Conservation (phyloP, 1,284 basidiomycete species). For the Psilocybe mexicana region DNA sequence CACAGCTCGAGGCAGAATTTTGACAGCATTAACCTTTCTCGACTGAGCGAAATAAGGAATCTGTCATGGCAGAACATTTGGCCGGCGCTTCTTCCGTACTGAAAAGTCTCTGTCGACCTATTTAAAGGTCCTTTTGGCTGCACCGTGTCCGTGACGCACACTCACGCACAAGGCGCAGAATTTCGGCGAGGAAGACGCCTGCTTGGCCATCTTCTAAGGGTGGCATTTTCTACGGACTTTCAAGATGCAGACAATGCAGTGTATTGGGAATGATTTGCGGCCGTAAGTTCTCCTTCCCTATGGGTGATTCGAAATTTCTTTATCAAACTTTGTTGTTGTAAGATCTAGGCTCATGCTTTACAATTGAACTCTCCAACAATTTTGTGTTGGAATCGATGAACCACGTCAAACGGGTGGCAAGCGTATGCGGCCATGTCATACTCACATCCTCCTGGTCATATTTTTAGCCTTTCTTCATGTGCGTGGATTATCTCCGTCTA, state of each 20-base stretch:
- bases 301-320: background rate
- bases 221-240: background rate
- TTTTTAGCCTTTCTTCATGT: constrained; percentile 12
- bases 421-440: background rate
- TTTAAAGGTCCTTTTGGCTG: background rate
- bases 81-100: constrained; percentile 12
- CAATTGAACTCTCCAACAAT: background rate
- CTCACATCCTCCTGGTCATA: background rate
- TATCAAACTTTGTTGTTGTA: background rate
- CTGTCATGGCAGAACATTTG: constrained; percentile 6
- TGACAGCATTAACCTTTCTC: background rate
- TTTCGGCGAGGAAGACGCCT: background rate
- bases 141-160: no score
- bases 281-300: background rate
- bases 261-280: no score
- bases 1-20: background rate
- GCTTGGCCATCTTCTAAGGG: background rate
- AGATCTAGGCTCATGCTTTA: background rate
- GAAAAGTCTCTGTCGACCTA: background rate
- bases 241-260: no score
- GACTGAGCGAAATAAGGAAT: constrained; percentile 3
- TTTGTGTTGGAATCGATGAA: background rate
- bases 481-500: constrained; percentile 13
- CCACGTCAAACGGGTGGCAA: background rate
- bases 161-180: background rate